phyloP scores from a whole-genome alignment of 2,329 filamentous ascomycete species.

The Alternaria burnsii region DNA sequence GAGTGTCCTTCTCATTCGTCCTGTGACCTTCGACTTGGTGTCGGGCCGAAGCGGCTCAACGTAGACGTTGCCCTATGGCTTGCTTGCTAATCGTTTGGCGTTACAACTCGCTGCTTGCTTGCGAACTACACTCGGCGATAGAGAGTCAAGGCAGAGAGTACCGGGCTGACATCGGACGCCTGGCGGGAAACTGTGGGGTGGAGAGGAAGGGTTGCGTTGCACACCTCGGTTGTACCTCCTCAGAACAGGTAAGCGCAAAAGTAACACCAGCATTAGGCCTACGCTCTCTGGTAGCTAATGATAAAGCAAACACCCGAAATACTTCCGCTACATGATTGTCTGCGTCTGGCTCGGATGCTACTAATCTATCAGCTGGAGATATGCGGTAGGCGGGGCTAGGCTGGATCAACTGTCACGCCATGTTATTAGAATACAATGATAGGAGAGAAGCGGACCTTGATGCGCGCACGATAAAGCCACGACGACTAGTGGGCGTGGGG shows the following conservation, averaged over 20 bases:
- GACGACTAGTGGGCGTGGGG: conserved; percentile 38
- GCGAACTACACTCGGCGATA: conserved; percentile 5
- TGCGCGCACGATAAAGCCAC: conserved; percentile 32
- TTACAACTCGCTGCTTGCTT: conserved; percentile 2
- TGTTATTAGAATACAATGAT: conserved; percentile 31
- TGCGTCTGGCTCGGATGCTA: conserved; percentile 3
- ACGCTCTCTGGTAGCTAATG: not conserved
- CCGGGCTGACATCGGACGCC: conserved; percentile 18
- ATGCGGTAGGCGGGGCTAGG: conserved; percentile 9
- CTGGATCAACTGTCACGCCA: conserved; percentile 19
- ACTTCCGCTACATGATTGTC: conserved; percentile 3
- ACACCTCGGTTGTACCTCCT: conserved; percentile 43
- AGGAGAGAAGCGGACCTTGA: conserved; percentile 25
- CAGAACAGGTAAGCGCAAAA: conserved; percentile 18
- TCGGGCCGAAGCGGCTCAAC: conserved; percentile 25
- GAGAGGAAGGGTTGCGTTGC: conserved; percentile 27
- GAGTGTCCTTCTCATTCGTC: conserved; percentile 27
- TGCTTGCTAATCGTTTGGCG: conserved; percentile 5
- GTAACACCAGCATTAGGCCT: conserved; percentile 7
- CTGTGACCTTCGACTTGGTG: conserved; percentile 15
- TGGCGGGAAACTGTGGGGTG: conserved; percentile 41
- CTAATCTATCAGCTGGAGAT: conserved; percentile 17
- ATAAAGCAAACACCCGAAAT: conserved; percentile 3
- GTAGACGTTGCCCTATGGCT: conserved; percentile 15
- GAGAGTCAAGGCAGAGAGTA: conserved; percentile 11